Evolutionary conservation across 768 basidiomycete species (phyloP), one percentile per base, ranked within the genome.

Genomic region (Agrocybe pediades): DNA sequence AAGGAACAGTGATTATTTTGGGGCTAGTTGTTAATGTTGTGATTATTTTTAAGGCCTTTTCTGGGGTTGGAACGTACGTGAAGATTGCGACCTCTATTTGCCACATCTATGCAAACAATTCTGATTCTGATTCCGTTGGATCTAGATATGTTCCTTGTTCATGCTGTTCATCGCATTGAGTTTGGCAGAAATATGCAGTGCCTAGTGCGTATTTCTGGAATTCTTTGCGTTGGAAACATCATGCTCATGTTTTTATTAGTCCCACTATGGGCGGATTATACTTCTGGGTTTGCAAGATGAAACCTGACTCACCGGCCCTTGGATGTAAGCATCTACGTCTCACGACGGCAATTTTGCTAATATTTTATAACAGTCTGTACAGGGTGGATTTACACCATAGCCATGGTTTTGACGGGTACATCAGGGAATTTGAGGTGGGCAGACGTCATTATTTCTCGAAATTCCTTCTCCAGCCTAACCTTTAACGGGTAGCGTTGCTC

Each of bases 271-370:
- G 82, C 20, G 83, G 81, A 6, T 66, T 84, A 45, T 85, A 84
- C 63, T 85, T 84, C 62, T 84, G 82, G 83, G 82, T 83, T 9
- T 83, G 81, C 68, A 79, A 75, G 60, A 80, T 84, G 80, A 82
- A 82, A 59, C 80, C 81, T 0, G 73, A 81, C 43, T 55, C 69
- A 13, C 82, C 81, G 1, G 67, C 81, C 16, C 70, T 84, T 4
- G 83, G 82, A 17, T 84, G 79, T 80, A 62, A 66, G 78, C 65
- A 24, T 30, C 16, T 1, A 13, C n/a, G 13, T 17, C 25, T 30
- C 23, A 39, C 24, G 19, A n/a, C 27, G 8, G 2, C 21, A 13
- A 36, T 42, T 17, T 11, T 19, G 27, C 16, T 50, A 19, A 1
- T 9, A 33, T 9, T 16, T 39, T 7, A 16, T 20, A 15, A 9